A percentile compares a stretch with the other conserved stretches of the same genome.
Conservation (phyloP, 2,329 filamentous ascomycete species). For the Ascosphaera apis region DNA sequence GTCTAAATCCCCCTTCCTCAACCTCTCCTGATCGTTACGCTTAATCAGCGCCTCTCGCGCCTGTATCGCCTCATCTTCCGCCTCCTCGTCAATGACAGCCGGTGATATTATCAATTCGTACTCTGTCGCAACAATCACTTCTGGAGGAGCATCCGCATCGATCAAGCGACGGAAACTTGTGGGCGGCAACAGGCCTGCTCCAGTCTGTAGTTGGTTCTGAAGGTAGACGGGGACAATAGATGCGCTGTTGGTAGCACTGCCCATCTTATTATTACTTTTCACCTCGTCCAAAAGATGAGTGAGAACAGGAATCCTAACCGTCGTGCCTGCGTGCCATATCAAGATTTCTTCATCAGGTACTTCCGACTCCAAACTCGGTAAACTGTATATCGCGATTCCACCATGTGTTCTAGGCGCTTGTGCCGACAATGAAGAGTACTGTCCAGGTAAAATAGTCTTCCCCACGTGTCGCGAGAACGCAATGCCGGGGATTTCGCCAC, state of each 20-base stretch:
- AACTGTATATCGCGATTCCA: background rate
- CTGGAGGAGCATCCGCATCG: slow-evolving; percentile 4
- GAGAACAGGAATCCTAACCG: slow-evolving; percentile 20
- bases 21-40: slow-evolving; percentile 19
- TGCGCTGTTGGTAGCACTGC: too few relatives aligned
- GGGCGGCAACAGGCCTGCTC: background rate
- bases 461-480: slow-evolving; percentile 15
- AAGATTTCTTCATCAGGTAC: slow-evolving; percentile 20
- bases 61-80: slow-evolving; percentile 4
- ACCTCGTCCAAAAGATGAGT: slow-evolving; percentile 13
- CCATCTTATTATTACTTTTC: too few relatives aligned
- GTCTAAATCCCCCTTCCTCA: slow-evolving; percentile 21
- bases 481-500: too few relatives aligned
- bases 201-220: background rate
- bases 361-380: background rate
- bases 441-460: slow-evolving; percentile 18
- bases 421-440: slow-evolving; percentile 13
- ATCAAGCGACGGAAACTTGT: background rate
- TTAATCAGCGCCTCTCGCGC: slow-evolving; percentile 4
- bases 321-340: slow-evolving; percentile 20
- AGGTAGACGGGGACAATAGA: too few relatives aligned
- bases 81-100: slow-evolving; percentile 7
- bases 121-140: slow-evolving; percentile 20
- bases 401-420: slow-evolving; percentile 4
- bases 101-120: slow-evolving; percentile 18